phyloP scores from a whole-genome alignment of 108 stramenopile genomes.

The Skeletonema costatum region DNA sequence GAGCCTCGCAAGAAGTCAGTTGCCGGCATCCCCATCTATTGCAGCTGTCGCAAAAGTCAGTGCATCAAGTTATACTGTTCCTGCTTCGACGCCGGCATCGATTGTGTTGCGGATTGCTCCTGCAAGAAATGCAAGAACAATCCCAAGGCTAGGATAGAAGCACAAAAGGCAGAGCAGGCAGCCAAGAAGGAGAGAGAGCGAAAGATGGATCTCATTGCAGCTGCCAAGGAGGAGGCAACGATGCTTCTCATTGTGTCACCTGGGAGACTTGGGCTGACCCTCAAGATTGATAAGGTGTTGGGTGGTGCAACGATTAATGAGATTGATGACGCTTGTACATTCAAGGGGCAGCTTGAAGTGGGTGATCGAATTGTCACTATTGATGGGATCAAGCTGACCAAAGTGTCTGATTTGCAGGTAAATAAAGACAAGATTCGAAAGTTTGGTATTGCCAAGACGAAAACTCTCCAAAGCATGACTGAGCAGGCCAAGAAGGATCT shows the following conservation, averaged over 20 bases:
- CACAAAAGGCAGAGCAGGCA: background rate
- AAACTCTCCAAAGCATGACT: background rate
- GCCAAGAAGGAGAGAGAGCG: background rate
- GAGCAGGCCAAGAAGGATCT: conserved; percentile 6
- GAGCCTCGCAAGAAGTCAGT: background rate
- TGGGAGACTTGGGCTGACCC: conserved; percentile 8
- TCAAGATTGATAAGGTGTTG: background rate
- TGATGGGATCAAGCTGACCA: background rate
- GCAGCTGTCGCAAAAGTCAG: background rate
- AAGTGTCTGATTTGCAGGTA: background rate
- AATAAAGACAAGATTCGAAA: conserved; percentile 9
- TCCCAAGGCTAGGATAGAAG: background rate
- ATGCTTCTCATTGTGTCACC: conserved; percentile 14
- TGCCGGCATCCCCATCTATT: background rate
- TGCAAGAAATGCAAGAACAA: conserved; percentile 19
- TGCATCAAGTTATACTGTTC: background rate
- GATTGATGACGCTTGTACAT: conserved; percentile 11
- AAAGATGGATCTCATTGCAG: conserved; percentile 4
- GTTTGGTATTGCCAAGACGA: conserved; percentile 14
- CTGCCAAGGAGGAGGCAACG: conserved; percentile 1
- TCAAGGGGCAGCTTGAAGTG: conserved; percentile 5
- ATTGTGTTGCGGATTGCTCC: conserved; percentile 8
- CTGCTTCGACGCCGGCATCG: conserved; percentile 28
- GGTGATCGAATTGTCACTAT: conserved; percentile 18
- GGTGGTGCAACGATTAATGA: conserved; percentile 4